phyloP scores from a whole-genome alignment of 2,329 filamentous ascomycete genomes.

The Uncinocarpus reesii region DNA sequence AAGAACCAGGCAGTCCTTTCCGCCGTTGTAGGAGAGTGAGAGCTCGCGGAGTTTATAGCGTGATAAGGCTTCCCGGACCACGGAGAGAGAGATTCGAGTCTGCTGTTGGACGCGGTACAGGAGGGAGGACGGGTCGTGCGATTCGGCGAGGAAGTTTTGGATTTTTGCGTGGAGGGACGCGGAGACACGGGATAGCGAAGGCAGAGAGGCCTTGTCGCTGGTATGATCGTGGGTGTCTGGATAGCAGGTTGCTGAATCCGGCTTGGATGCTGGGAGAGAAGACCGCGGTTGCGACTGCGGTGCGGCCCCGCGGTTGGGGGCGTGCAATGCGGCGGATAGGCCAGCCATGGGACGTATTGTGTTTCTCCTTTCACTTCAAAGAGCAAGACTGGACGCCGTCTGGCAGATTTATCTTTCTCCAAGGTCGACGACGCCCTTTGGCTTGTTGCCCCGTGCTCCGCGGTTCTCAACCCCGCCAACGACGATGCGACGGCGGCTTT shows the following conservation, averaged over 20 bases:
- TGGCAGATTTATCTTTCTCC: too few relatives aligned
- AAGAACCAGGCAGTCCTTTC: conserved; percentile 93
- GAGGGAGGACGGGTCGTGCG: conserved; percentile 44
- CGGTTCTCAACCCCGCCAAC: too few relatives aligned
- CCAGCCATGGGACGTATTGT: background rate
- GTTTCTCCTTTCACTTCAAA: too few relatives aligned
- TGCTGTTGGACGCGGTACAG: conserved; percentile 61
- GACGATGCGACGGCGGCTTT: too few relatives aligned
- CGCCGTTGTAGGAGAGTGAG: conserved; percentile 91
- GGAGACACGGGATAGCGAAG: conserved; percentile 50
- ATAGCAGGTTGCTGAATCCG: background rate
- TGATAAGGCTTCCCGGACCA: conserved; percentile 64
- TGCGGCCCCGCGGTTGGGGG: background rate
- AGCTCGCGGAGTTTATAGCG: conserved; percentile 69
- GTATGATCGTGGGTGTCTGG: background rate
- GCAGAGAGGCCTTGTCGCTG: background rate
- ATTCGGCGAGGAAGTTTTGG: conserved; percentile 53
- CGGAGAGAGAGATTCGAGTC: conserved; percentile 58
- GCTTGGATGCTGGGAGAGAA: background rate
- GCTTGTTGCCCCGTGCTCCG: too few relatives aligned
- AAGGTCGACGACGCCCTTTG: too few relatives aligned
- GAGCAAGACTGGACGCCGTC: too few relatives aligned
- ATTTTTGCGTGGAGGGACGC: conserved; percentile 52
- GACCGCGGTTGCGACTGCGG: background rate
- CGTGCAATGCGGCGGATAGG: background rate